These are phyloP conservation scores for Bipolaris sorokiniana DNA, from an alignment of 2,329 filamentous ascomycete genomes.

Conservation along the genomic window DNA sequence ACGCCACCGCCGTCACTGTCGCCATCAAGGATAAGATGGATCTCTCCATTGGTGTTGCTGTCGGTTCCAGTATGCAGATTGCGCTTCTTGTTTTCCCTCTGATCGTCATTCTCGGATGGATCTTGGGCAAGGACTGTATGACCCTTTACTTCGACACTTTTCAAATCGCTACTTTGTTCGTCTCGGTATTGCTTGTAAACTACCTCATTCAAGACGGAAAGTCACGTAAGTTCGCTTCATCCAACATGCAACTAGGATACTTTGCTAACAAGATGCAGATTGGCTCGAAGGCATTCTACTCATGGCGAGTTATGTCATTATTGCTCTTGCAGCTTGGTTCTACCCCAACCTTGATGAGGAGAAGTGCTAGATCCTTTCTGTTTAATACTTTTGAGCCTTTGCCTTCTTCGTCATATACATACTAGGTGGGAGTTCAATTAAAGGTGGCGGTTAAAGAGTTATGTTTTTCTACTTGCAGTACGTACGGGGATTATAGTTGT, in stretches of 20 bases:
- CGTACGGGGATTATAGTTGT: neutral
- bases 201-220: slow-evolving; percentile 68
- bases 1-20: slow-evolving; percentile 67
- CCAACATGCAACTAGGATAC: neutral
- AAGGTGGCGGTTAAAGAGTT: slow-evolving; percentile 1
- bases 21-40: slow-evolving; percentile 73
- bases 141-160: slow-evolving; percentile 86
- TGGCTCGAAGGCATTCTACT: slow-evolving; percentile 67
- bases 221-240: slow-evolving; percentile 47
- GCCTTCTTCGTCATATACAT: slow-evolving; percentile 2
- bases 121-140: slow-evolving; percentile 65
- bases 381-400: neutral
- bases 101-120: slow-evolving; percentile 67
- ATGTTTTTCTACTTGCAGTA: neutral
- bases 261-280: slow-evolving; percentile 44
- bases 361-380: slow-evolving; percentile 19
- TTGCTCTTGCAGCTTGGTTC: slow-evolving; percentile 65
- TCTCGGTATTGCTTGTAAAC: slow-evolving; percentile 63
- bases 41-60: slow-evolving; percentile 68
- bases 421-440: neutral
- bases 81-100: slow-evolving; percentile 67
- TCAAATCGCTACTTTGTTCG: slow-evolving; percentile 73
- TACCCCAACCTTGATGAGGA: slow-evolving; percentile 42
- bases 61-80: slow-evolving; percentile 71
- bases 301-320: slow-evolving; percentile 67